Base-by-base conservation (phyloP, 2,329 filamentous ascomycete species). In the Didymella lethalis region DNA sequence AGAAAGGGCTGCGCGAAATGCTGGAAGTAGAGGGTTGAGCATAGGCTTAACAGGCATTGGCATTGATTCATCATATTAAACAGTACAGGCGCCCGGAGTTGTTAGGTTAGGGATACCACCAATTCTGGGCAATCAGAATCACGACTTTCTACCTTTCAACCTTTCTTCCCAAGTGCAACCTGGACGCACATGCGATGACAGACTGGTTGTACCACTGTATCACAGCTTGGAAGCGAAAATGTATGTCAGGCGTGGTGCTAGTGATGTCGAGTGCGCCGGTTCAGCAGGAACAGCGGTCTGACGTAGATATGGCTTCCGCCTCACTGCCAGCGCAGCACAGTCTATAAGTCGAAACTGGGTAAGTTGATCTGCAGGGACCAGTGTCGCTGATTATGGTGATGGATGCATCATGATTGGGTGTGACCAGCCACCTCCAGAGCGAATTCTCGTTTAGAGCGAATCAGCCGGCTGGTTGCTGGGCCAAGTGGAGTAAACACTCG, bases 1-100 rank as follows among this genome's bases (percentile, higher is more conserved):
- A 92, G 71, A 78, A 80, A 8, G 84, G 78, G 14, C 74, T 93
- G 74, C 86, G 80, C 70, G 82, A 85, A 58, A 86, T 90, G 77
- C 72, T 92, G 65, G 86, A 88, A 64, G 79, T 87, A 16, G 76
- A 84, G 66, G 34, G 53, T 47, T 64, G 62, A 65, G 34, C 28
- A 26, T 48, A 32, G 45, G 47, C 16, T 16, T 7, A 12, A 44
- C n/a, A 23, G 34, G 44, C n/a, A 11, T 48, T 28, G 41, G 14
- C 14, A 2, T 45, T 49, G 12, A 48, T 28, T 26, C 43, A 7
- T 48, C 23, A 36, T 20, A 43, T 56, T 43, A 32, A 23, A 44
- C 41, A 26, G 41, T n/a, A 44, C 18, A 43, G 52, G 57, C 52
- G 57, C 44, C 45, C 52, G 36, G 18, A 16, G n/a, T 23, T 14